These are phyloP conservation scores for Melampsora americana DNA, from an alignment of 1,284 basidiomycete species.

Conservation along the genomic window DNA sequence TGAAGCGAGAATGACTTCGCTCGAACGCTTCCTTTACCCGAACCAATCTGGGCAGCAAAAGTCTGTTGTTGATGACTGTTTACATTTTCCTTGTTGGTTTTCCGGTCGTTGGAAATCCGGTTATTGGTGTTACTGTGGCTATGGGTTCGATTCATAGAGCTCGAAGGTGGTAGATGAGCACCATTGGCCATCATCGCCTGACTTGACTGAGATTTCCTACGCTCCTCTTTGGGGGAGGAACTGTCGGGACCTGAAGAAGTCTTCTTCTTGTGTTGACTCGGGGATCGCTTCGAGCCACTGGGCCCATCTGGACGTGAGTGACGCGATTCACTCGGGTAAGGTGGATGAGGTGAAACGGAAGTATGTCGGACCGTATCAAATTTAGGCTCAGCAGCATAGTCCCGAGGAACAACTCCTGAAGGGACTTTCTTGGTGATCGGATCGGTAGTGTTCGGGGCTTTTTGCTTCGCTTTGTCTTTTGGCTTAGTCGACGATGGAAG, in stretches of 20 bases:
- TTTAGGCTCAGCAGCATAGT: slow-evolving; percentile 45
- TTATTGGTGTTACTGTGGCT: background rate
- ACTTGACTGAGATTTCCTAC: background rate
- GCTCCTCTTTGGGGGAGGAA: background rate
- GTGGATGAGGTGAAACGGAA: slow-evolving; percentile 34
- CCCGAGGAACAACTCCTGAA: slow-evolving; percentile 20
- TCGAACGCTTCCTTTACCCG: slow-evolving; percentile 35
- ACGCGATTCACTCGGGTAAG: slow-evolving; percentile 10
- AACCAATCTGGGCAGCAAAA: slow-evolving; percentile 30
- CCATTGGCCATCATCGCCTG: background rate
- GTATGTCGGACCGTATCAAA: slow-evolving; percentile 48
- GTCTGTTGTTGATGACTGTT: background rate
- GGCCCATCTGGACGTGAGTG: background rate
- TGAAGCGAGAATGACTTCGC: slow-evolving; percentile 8
- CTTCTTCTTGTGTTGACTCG: slow-evolving; percentile 33
- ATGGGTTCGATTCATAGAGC: background rate
- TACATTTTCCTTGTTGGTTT: slow-evolving; percentile 16
- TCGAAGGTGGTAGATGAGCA: background rate
- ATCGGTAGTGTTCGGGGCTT: slow-evolving; percentile 50
- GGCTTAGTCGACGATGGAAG: slow-evolving; percentile 60
- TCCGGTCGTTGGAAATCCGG: slow-evolving; percentile 8
- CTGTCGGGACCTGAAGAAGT: background rate
- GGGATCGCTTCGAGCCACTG: slow-evolving; percentile 26
- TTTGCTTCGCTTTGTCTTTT: slow-evolving; percentile 64
- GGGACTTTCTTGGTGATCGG: slow-evolving; percentile 46